Evolutionary conservation across 1,284 basidiomycete species (phyloP), one percentile per base, ranked within the genome.

Genomic region (Naganishia liquefaciens): DNA sequence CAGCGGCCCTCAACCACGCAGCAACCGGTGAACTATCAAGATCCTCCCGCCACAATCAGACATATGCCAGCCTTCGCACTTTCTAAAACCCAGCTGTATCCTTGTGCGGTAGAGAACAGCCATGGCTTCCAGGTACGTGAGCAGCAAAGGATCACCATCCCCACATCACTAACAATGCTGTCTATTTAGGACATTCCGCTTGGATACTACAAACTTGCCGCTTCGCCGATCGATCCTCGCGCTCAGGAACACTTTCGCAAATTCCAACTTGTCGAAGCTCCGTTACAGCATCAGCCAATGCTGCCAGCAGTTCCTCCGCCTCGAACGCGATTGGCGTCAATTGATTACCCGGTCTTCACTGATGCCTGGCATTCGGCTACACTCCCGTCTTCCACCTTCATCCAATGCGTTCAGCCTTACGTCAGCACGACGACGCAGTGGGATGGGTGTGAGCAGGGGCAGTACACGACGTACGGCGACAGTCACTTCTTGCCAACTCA

Each of bases 201-300:
- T 23, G 57, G 46, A 17, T 60, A 60, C 46, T 60, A 50, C 57
- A 60, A 49, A 27, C 57, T 60, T 10, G 46, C 49, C 15, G 57
- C 57, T 10, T 60, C 57, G 39, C 57, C 57, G 0, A 46, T 42
- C 1, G 57, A 60, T 50, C 46, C 46, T 40, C 57, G 33, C n/a
- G 46, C 30, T 15, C 33, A 60, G 23, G 46, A 60, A 27, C 57
- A 60, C 46, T 60, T 50, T 27, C 57, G 57, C 46, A 60, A 60
- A 39, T 33, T 37, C 30, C 57, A 60, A 25, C 57, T 50, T 9
- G 46, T 60, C 0, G 25, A 60, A 27, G 33, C 39, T 21, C 11
- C 46, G 21, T 37, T 39, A 23, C 57, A 50, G 46, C 44, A 37
- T 37, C 33, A 37, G 33, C 33, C 33, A 37, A 10, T 37, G 7